A percentile compares a stretch with the other conserved stretches of the same genome.
phyloP scores from a whole-genome alignment of 257 asterid species.

The Nicotiana undulata region DNA sequence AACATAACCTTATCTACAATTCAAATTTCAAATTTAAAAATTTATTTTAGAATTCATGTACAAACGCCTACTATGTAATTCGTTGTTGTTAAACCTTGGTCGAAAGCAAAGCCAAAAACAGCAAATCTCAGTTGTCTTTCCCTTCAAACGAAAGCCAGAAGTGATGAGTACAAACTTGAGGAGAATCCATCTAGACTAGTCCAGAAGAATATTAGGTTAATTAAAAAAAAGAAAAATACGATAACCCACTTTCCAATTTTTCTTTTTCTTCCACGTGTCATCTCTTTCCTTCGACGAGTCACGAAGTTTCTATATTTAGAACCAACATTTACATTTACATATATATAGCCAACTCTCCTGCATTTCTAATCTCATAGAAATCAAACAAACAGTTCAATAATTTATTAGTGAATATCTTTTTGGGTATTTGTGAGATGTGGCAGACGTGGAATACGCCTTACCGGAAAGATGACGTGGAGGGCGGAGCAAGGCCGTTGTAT shows the following conservation, averaged over 20 bases:
- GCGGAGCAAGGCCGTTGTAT: conserved; percentile 28
- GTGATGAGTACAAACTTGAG: not conserved
- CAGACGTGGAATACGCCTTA: conserved; percentile 11
- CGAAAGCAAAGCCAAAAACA: not conserved
- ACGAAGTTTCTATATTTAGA: not conserved
- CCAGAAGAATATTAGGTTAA: not conserved
- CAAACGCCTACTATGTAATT: not conserved
- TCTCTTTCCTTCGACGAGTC: not conserved
- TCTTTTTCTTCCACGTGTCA: not conserved
- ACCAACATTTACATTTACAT: not conserved
- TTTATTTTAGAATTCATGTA: too few species aligned
- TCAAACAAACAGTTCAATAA: not conserved
- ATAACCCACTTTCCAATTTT: not conserved
- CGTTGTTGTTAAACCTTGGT: not conserved
- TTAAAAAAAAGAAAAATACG: not conserved
- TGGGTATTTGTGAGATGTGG: conserved; percentile 17
- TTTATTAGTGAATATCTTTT: not conserved
- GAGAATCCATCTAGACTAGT: not conserved
- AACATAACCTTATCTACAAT: too few species aligned
- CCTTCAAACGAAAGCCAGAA: not conserved
- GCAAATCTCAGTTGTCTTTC: not conserved
- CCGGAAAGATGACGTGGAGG: conserved; percentile 46
- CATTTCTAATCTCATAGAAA: not conserved
- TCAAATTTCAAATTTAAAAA: too few species aligned
- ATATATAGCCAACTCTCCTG: not conserved